Evolutionary conservation across 2,329 filamentous ascomycete genomes (phyloP), one percentile per base, ranked within the genome.

Genomic region (Ramichloridium luteum): DNA sequence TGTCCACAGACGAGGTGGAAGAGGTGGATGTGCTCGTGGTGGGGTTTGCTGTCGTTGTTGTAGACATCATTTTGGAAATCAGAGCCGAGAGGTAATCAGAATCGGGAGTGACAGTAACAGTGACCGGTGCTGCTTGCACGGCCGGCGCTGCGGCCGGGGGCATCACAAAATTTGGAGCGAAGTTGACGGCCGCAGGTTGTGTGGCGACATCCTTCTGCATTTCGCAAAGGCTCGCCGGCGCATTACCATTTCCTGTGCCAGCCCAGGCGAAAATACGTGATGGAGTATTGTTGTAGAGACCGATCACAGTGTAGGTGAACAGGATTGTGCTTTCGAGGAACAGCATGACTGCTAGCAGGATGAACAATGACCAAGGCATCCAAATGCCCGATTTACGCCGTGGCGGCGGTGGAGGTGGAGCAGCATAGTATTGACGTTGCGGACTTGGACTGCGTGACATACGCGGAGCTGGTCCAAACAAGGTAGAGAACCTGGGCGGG

Each of bases 301-400:
- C 55, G 20, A 58, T 52, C 17, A 53, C 41, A 4, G 53, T 56
- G 43, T 57, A 58, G 11, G 52, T 47, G 38, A 58, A 57, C 13
- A 58, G 46, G 16, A 53, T 32, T 3, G 46, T 51, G 34, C 49
- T 54, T 33, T 56, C 53, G 37, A 55, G 48, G 30, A 51, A 38
- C 9, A 57, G 41, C 9, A 55, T 45, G 13, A 47, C 28, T 16
- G 48, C 38, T 25, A 58, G 38, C 16, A 54, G 39, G 31, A 52
- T 42, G 41, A 57, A 50, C 18, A 56, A 26, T 12, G 47, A 41
- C 30, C 47, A 50, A 2, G 52, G 46, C 3, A 58, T 29, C 35
- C 44, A 45, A 29, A 58, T 44, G 13, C 54, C 54, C 12, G 47
- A 45, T 34, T 41, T 48, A 11, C 39, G 39, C 16, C 34, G 36